Percentiles rank a stretch among this genome's conserved stretches.
Evolutionary conservation across 1,139 yeast genomes (phyloP).

Genomic region (Kurtzmaniella quercitrusa): DNA sequence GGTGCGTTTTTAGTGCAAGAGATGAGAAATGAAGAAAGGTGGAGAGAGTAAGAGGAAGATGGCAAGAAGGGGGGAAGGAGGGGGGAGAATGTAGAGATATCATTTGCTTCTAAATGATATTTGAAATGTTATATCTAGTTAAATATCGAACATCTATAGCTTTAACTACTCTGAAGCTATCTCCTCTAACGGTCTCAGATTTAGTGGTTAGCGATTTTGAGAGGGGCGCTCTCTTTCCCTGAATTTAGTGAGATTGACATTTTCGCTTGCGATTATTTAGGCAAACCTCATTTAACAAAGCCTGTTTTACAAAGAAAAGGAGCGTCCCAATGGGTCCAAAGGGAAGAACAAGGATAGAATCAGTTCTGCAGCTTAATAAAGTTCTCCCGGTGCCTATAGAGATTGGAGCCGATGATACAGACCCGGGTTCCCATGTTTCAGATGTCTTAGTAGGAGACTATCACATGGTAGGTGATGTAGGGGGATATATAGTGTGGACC

Average conservation of each 20-base stretch:
- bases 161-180: no score
- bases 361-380: conserved; percentile 18
- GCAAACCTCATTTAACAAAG: background rate
- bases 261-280: background rate
- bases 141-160: no score
- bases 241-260: background rate
- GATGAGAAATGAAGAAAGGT: no score
- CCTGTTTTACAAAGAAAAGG: background rate
- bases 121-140: no score
- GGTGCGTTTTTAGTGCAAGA: no score
- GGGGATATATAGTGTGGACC: conserved; percentile 46
- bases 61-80: no score
- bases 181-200: no score
- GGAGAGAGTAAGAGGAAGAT: no score
- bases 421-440: conserved; percentile 27
- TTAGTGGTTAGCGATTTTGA: no score
- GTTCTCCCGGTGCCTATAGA: conserved; percentile 38
- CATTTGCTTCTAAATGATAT: no score
- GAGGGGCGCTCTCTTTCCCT: no score
- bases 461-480: conserved; percentile 29
- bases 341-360: background rate
- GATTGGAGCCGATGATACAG: conserved; percentile 23
- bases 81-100: no score
- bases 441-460: conserved; percentile 38
- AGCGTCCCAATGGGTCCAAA: background rate